phyloP scores from a whole-genome alignment of 1,284 basidiomycete species.

The Entoloma clypeatum region DNA sequence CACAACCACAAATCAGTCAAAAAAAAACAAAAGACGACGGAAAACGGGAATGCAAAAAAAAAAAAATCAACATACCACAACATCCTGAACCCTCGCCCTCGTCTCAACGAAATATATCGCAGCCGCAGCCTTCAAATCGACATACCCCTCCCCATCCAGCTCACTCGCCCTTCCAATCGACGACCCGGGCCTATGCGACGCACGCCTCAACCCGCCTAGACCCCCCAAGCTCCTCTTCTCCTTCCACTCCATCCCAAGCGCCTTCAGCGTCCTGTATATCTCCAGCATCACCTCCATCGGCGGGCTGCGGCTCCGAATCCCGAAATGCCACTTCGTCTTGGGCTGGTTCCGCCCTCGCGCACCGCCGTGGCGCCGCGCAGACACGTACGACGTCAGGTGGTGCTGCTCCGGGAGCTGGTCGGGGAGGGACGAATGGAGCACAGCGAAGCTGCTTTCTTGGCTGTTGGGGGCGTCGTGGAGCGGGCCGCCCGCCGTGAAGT shows the following conservation, averaged over 20 bases:
- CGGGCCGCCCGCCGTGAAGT: slow-evolving; percentile 43
- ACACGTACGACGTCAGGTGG: slow-evolving; percentile 57
- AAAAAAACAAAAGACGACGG: neutral
- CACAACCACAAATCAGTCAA: slow-evolving; percentile 6
- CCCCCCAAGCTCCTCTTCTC: slow-evolving; percentile 74
- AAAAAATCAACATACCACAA: slow-evolving; percentile 64
- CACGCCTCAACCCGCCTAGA: slow-evolving; percentile 48
- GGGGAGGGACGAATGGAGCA: slow-evolving; percentile 80
- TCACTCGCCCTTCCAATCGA: slow-evolving; percentile 61
- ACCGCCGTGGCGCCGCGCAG: slow-evolving; percentile 51
- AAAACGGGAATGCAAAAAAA: slow-evolving; percentile 4
- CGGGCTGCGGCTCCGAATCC: slow-evolving; percentile 90
- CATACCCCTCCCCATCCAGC: slow-evolving; percentile 58
- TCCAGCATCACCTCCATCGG: slow-evolving; percentile 99
- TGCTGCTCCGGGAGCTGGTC: slow-evolving; percentile 42
- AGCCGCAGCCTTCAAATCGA: slow-evolving; percentile 65
- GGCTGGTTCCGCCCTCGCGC: slow-evolving; percentile 62
- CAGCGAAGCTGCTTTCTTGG: slow-evolving; percentile 70
- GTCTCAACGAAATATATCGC: slow-evolving; percentile 95
- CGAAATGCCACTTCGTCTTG: slow-evolving; percentile 94
- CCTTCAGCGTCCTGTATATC: slow-evolving; percentile 91
- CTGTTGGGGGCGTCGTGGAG: no score
- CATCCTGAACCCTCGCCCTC: slow-evolving; percentile 82
- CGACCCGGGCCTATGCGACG: slow-evolving; percentile 31
- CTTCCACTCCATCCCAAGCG: slow-evolving; percentile 98